Conservation (phyloP, 2,329 filamentous ascomycete species). For the Xylariaceae sp. region DNA sequence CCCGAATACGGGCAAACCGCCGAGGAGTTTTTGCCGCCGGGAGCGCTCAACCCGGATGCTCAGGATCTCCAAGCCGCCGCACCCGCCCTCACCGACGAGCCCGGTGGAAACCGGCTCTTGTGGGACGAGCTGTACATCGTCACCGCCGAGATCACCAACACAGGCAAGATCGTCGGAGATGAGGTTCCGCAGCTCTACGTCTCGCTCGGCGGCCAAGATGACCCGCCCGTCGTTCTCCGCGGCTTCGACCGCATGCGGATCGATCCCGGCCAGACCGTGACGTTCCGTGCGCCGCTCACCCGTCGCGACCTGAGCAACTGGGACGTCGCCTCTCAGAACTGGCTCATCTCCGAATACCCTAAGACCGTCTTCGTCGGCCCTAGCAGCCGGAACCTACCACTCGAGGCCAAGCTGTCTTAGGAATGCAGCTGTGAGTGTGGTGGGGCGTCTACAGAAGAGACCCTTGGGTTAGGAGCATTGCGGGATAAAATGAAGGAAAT, state of each 20-base stretch:
- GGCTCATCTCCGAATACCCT: conserved; percentile 65
- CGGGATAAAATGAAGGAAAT: not conserved
- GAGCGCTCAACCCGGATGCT: conserved; percentile 60
- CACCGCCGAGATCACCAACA: conserved; percentile 74
- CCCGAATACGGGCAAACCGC: conserved; percentile 65
- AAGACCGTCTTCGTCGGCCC: conserved; percentile 64
- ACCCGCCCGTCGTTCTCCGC: conserved; percentile 72
- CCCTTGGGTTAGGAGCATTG: not conserved
- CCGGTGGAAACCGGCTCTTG: conserved; percentile 69
- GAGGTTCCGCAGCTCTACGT: conserved; percentile 82
- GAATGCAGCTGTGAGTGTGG: not conserved
- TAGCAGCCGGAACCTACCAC: conserved; percentile 61
- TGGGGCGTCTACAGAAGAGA: not conserved
- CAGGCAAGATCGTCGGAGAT: conserved; percentile 67
- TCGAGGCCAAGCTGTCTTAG: conserved; percentile 36
- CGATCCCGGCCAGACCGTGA: conserved; percentile 68
- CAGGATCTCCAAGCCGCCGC: conserved; percentile 61
- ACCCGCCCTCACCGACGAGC: conserved; percentile 50
- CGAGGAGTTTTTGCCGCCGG: conserved; percentile 65
- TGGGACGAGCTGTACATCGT: conserved; percentile 75
- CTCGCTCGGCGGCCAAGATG: conserved; percentile 77
- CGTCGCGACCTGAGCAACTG: conserved; percentile 88
- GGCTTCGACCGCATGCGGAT: conserved; percentile 82
- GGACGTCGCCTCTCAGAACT: conserved; percentile 82
- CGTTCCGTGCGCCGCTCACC: conserved; percentile 73